Conservation (phyloP, 768 basidiomycete species). For the Harrya chromipes region DNA sequence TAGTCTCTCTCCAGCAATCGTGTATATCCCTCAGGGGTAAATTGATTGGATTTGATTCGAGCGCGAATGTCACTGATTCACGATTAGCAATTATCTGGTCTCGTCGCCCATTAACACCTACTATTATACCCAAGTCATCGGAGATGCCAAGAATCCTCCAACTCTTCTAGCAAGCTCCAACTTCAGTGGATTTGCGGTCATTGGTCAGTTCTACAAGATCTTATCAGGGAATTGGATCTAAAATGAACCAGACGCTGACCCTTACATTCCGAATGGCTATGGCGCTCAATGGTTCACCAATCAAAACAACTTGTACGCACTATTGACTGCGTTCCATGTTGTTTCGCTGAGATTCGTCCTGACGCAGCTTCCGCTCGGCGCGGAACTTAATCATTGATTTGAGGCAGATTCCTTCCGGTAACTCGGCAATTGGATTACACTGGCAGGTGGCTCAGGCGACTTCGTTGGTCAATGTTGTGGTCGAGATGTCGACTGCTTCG, state of each 20-base stretch:
- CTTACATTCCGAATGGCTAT: constrained; percentile 57
- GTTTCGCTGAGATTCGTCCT: not conserved
- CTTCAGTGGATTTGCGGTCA: constrained; percentile 71
- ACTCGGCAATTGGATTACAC: constrained; percentile 66
- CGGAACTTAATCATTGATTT: constrained; percentile 75
- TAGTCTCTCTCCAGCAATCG: constrained; percentile 55
- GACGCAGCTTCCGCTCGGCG: constrained; percentile 59
- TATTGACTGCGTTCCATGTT: not conserved
- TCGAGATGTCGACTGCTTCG: constrained; percentile 64
- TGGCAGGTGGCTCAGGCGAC: constrained; percentile 84
- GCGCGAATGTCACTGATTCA: not conserved
- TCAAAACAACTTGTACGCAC: constrained; percentile 24
- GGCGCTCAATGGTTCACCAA: constrained; percentile 26
- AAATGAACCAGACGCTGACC: constrained; percentile 56
- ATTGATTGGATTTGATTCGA: not conserved
- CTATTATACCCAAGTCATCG: constrained; percentile 77
- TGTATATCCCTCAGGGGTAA: constrained; percentile 74
- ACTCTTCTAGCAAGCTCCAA: constrained; percentile 57
- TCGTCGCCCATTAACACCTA: constrained; percentile 63
- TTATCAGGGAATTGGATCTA: not conserved
- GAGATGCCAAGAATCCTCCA: constrained; percentile 66
- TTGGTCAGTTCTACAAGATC: constrained; percentile 43
- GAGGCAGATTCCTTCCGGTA: constrained; percentile 48
- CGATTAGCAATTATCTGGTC: constrained; percentile 59
- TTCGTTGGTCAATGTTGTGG: constrained; percentile 65